Base-by-base conservation (phyloP, 495 filamentous ascomycete species). In the Platismatia glauca region DNA sequence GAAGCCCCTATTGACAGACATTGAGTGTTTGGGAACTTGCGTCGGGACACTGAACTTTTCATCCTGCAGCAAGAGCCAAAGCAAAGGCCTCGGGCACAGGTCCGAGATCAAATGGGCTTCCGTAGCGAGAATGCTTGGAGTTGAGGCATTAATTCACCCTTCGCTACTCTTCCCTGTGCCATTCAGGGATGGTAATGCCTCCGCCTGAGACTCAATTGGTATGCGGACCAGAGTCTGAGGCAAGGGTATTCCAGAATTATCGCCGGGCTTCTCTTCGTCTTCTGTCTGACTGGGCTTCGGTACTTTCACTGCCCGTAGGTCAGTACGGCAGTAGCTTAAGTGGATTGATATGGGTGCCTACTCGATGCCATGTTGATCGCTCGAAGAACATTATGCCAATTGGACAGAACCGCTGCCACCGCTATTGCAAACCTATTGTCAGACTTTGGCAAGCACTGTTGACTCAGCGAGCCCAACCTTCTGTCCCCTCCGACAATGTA, bases 291-390 rank as follows among this genome's bases (percentile, higher is more conserved):
- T 82, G n/a, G 83, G 80, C 70, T 78, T 81, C 35, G 82, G 79
- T 50, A 85, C 78, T 79, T 82, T 84, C 61, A 78, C 84, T 85
- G 37, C 34, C 22, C 24, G n/a, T 24, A 37, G 46, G 6, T 61
- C 12, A 61, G 50, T 4, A 22, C 34, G 11, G 9, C 0, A 38
- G 41, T 60, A 13, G 29, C 33, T 31, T 7, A 9, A 29, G 34
- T 34, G 44, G 18, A 4, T n/a, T 0, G n/a, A 0, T 20, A 5
- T 41, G 48, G 29, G 52, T 68, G 74, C 88, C 72, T 84, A 98
- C 94, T 84, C 58, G 91, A 95, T 62, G 95, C 93, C 86, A 98
- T 95, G 70, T 88, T 89, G 68, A 98, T 97, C 43, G 91, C 91
- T 57, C 88, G 82, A 24, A 98, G 80, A 58, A 98, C 92, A 71